Evolutionary conservation across 176 grass and related monocot species (phyloP), one percentile per base, ranked within the genome.

Genomic region (Cocos nucifera): DNA sequence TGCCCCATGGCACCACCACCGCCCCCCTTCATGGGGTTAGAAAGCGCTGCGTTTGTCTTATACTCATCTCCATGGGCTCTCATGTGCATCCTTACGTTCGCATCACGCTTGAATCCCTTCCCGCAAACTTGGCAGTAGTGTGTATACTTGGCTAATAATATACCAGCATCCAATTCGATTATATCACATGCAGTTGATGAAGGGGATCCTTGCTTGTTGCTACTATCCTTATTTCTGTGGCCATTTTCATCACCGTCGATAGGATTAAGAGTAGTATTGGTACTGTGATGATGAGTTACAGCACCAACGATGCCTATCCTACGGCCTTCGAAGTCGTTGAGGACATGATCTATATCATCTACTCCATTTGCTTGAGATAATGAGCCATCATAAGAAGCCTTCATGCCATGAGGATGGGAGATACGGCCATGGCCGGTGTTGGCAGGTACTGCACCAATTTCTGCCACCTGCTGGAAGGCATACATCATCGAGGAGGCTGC

Each of bases 61-160:
- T 92, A 98, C 87, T 98, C 87, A 67, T 98, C 87, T n/a, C 93
- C 93, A 63, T 98, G 93, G 9, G 84, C 93, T 24, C 87, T 69
- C 93, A 98, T 98, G 78, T 98, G 93, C 93, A 98, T 98, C 25
- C 93, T 77, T 53, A 98, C 58, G 79, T 98, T 98, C 44, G 93
- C 93, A 16, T 97, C 93, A 58, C 93, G 93, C 79, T 98, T 98
- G 87, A 98, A 98, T 16, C 93, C 93, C 64, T 98, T 98, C 20
- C 87, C 81, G 75, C 93, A 98, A 44, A 92, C 73, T 17, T 92
- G 81, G 73, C 93, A 97, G 66, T 85, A 83, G 82, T 97, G 93
- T 50, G 91, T 91, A 72, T 80, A 97, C 76, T 97, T 97, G 55
- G 92, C 92, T 26, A 97, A 78, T 25, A 97, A 65, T 61, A 83